Percentiles rank a stretch among this genome's conserved stretches.
Evolutionary conservation across 2,329 filamentous ascomycete species (phyloP).

Genomic region (Exophiala viscosa): DNA sequence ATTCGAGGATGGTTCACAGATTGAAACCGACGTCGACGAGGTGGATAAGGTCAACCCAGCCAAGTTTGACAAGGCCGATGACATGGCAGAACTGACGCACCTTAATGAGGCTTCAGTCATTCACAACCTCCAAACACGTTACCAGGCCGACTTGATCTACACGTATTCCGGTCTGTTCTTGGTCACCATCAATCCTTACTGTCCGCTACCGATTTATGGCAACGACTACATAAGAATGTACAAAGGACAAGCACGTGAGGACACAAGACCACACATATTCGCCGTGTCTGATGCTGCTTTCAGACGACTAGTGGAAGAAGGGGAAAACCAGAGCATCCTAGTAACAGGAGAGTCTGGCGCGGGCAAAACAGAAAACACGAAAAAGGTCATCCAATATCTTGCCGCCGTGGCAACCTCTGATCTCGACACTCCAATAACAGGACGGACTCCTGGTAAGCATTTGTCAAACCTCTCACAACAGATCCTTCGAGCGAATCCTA

Average conservation of each 20-base stretch:
- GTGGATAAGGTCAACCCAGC: constrained; percentile 99
- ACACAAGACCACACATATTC: constrained; percentile 95
- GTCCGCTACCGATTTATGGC: constrained; percentile 86
- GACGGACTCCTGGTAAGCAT: constrained; percentile 58
- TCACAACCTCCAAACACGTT: constrained; percentile 91
- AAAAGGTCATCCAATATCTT: constrained; percentile 98
- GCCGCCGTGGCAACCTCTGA: constrained; percentile 80
- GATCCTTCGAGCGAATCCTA: constrained; percentile 92
- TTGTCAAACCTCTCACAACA: constrained; percentile 91
- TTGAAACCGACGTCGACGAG: constrained; percentile 77
- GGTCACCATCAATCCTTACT: constrained; percentile 96
- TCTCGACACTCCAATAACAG: constrained; percentile 58
- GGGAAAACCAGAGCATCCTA: constrained; percentile 92
- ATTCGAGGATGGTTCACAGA: constrained; percentile 88
- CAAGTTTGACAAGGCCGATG: constrained; percentile 98
- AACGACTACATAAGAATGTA: constrained; percentile 99
- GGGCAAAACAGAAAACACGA: constrained; percentile 98
- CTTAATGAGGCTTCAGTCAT: constrained; percentile 97
- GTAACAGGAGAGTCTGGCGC: constrained; percentile 98
- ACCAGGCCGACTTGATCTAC: constrained; percentile 92
- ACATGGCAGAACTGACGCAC: constrained; percentile 98
- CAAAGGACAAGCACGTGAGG: constrained; percentile 82
- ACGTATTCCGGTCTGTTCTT: constrained; percentile 97
- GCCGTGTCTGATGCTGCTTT: constrained; percentile 97
- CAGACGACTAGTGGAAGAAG: constrained; percentile 90